Conservation (phyloP, 1,284 basidiomycete genomes). For the Trametes hirsuta region DNA sequence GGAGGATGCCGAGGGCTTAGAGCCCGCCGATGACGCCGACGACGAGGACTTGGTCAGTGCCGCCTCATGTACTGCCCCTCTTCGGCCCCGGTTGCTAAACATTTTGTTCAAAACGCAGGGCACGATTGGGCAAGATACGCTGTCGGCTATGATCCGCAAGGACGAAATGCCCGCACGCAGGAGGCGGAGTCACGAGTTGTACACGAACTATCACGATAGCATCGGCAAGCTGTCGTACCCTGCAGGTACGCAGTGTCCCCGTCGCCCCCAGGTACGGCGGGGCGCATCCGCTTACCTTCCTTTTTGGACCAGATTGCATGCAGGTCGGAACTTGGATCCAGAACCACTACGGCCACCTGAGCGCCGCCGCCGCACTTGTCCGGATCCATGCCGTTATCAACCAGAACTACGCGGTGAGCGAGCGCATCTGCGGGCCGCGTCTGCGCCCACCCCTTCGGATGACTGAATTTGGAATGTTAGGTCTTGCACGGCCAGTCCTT, state of each 20-base stretch:
- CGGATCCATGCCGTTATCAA: constrained; percentile 74
- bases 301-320: constrained; percentile 47
- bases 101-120: constrained; percentile 44
- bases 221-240: constrained; percentile 56
- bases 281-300: background rate
- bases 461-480: constrained; percentile 23
- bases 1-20: constrained; percentile 12
- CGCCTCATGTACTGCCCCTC: background rate
- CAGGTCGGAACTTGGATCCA: constrained; percentile 64
- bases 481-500: constrained; percentile 19
- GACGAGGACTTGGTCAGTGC: constrained; percentile 21
- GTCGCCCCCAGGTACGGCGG: background rate
- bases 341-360: constrained; percentile 54
- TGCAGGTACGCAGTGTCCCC: constrained; percentile 42
- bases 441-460: too few relatives aligned
- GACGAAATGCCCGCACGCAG: constrained; percentile 67
- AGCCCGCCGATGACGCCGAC: constrained; percentile 1
- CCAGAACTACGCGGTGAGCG: constrained; percentile 51
- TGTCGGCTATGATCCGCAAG: constrained; percentile 68
- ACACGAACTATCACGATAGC: constrained; percentile 42
- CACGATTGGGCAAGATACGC: constrained; percentile 63
- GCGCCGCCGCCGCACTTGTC: constrained; percentile 64
- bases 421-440: background rate
- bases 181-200: constrained; percentile 54
- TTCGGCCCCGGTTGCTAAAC: background rate